A percentile compares a stretch with the other conserved stretches of the same genome.
These are phyloP conservation scores for Massariosphaeria phaeospora DNA, from an alignment of 495 filamentous ascomycete genomes.

Conservation along the genomic window DNA sequence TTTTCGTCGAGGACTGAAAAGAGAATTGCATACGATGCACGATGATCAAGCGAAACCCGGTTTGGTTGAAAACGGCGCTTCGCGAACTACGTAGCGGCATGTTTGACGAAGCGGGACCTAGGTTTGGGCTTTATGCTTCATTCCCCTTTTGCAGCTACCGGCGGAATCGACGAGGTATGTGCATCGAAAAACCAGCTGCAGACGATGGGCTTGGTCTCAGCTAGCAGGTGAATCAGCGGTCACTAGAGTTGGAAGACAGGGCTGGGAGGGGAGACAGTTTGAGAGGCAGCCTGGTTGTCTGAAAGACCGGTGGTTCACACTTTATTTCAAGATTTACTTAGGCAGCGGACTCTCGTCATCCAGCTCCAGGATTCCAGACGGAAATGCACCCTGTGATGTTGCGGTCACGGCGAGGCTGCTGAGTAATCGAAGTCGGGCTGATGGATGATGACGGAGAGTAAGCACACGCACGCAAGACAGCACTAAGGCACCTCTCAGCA, in stretches of 20 bases:
- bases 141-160: neutral
- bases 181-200: constrained; percentile 22
- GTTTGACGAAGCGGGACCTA: constrained; percentile 21
- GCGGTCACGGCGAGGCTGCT: too few species aligned
- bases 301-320: too few species aligned
- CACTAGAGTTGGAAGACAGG: constrained; percentile 15
- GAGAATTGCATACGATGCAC: constrained; percentile 20
- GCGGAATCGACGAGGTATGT: constrained; percentile 18
- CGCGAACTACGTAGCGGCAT: constrained; percentile 24
- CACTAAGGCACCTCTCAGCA: too few species aligned
- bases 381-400: too few species aligned
- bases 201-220: constrained; percentile 30
- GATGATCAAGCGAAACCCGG: constrained; percentile 30
- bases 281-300: too few species aligned
- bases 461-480: too few species aligned
- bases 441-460: too few species aligned
- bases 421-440: too few species aligned
- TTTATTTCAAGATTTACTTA: too few species aligned
- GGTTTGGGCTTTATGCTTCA: neutral
- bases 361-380: too few species aligned
- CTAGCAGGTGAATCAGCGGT: constrained; percentile 27
- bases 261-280: constrained; percentile 1
- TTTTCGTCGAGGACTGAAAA: neutral
- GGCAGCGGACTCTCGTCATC: too few species aligned
- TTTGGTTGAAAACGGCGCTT: constrained; percentile 21